Conservation (phyloP, 2,329 filamentous ascomycete genomes). For the Scedosporium minutisporum region DNA sequence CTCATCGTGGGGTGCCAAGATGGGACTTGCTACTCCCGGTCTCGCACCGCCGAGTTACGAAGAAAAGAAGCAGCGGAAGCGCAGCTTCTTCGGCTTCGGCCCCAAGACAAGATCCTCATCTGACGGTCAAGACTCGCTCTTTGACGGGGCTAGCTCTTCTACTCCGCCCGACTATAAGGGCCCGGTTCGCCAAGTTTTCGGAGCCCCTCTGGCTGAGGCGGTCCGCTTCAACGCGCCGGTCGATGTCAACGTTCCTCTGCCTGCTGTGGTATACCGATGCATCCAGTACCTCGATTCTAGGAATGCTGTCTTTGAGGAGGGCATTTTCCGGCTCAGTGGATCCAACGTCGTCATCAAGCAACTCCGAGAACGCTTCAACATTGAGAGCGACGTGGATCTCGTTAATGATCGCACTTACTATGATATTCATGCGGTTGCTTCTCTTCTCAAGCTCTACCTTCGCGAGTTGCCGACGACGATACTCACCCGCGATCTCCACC, state of each 20-base stretch:
- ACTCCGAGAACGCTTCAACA: slow-evolving; percentile 87
- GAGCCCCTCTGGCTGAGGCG: slow-evolving; percentile 74
- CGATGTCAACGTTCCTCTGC: slow-evolving; percentile 66
- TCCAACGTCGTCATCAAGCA: slow-evolving; percentile 90
- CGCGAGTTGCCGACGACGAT: slow-evolving; percentile 88
- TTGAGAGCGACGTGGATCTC: slow-evolving; percentile 82
- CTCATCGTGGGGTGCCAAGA: slow-evolving; percentile 76
- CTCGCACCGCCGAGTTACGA: slow-evolving; percentile 42
- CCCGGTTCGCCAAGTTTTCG: slow-evolving; percentile 66
- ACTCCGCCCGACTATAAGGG: slow-evolving; percentile 35
- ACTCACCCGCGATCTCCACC: slow-evolving; percentile 78
- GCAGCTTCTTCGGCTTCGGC: slow-evolving; percentile 64
- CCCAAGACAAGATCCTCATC: slow-evolving; percentile 49
- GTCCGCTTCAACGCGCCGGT: slow-evolving; percentile 68
- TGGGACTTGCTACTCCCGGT: slow-evolving; percentile 19
- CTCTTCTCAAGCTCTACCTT: slow-evolving; percentile 85
- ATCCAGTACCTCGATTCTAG: slow-evolving; percentile 85
- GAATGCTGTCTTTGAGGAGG: slow-evolving; percentile 76
- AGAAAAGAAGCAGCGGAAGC: slow-evolving; percentile 75
- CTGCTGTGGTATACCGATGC: slow-evolving; percentile 89
- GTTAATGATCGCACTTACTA: slow-evolving; percentile 76
- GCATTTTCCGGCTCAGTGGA: slow-evolving; percentile 94
- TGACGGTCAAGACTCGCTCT: slow-evolving; percentile 48
- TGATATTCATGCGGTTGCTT: slow-evolving; percentile 93
- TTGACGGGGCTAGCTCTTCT: slow-evolving; percentile 38